Conservation (phyloP, 1,284 basidiomycete species). For the Ceratobasidium theobromae region DNA sequence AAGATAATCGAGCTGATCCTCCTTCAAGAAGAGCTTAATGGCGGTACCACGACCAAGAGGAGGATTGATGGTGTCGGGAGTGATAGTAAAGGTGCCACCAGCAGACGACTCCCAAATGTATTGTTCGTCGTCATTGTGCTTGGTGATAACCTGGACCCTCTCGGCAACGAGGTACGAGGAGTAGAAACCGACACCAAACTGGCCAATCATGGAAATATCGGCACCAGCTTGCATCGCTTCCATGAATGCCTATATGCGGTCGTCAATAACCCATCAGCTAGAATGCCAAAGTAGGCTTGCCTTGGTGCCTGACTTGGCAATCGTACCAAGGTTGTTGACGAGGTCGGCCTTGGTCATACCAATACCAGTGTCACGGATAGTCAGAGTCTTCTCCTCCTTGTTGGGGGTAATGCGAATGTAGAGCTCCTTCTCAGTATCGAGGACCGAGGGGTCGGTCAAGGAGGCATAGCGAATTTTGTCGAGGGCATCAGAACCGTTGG, state of each 20-base stretch:
- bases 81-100: conserved; percentile 99
- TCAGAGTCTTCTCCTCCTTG: conserved; percentile 92
- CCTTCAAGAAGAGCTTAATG: conserved; percentile 95
- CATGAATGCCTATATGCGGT: conserved; percentile 81
- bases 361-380: conserved; percentile 94
- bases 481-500: conserved; percentile 90
- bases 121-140: conserved; percentile 99
- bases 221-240: conserved; percentile 95
- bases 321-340: conserved; percentile 99
- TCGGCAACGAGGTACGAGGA: conserved; percentile 99
- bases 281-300: conserved; percentile 45
- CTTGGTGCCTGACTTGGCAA: conserved; percentile 96
- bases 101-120: conserved; percentile 99
- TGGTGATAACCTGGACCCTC: conserved; percentile 97
- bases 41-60: conserved; percentile 94
- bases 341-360: conserved; percentile 99
- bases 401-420: conserved; percentile 91
- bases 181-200: conserved; percentile 99
- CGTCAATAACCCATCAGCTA: conserved; percentile 34
- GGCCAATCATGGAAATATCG: conserved; percentile 77
- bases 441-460: conserved; percentile 84
- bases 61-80: conserved; percentile 86
- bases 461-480: conserved; percentile 97
- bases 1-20: conserved; percentile 98
- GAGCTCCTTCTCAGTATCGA: conserved; percentile 87